These are phyloP conservation scores for Pharnaceum exiguum DNA, from an alignment of 148 eudicot species.

Conservation along the genomic window DNA sequence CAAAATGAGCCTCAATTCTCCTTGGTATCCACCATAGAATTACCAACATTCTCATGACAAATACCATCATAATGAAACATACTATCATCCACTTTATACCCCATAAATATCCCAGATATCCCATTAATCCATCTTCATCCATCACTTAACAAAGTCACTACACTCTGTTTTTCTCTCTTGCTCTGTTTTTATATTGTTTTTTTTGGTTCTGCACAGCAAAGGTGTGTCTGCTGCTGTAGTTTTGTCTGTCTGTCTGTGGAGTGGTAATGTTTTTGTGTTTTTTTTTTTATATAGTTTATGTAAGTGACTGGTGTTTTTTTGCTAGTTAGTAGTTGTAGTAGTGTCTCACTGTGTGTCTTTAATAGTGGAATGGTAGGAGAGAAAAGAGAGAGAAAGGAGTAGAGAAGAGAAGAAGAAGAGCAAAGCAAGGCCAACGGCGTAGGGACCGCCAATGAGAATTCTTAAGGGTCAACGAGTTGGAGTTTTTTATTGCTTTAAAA, in stretches of 20 bases:
- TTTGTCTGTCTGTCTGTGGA: slow-evolving; percentile 26
- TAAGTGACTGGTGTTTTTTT: slow-evolving; percentile 14
- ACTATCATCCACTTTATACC: slow-evolving; percentile 27
- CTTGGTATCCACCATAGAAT: slow-evolving; percentile 87
- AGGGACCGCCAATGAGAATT: slow-evolving; percentile 55
- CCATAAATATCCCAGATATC: slow-evolving; percentile 2
- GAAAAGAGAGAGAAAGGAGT: slow-evolving; percentile 14
- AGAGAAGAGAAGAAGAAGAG: slow-evolving; percentile 2
- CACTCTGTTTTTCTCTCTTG: neutral
- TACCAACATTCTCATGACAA: slow-evolving; percentile 37
- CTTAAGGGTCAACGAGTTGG: slow-evolving; percentile 55
- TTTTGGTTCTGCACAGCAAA: slow-evolving; percentile 7
- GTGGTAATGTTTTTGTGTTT: neutral
- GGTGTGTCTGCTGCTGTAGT: slow-evolving; percentile 22
- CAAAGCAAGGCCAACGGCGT: slow-evolving; percentile 55
- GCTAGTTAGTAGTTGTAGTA: slow-evolving; percentile 13
- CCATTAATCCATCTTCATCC: slow-evolving; percentile 15
- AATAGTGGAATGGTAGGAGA: slow-evolving; percentile 20
- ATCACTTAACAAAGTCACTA: neutral
- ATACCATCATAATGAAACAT: slow-evolving; percentile 16
- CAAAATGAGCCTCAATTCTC: slow-evolving; percentile 62
- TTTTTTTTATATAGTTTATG: neutral
- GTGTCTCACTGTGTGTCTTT: slow-evolving; percentile 33
- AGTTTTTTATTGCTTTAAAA: slow-evolving; percentile 23
- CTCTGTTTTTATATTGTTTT: slow-evolving; percentile 13